phyloP scores from a whole-genome alignment of 495 filamentous ascomycete species.

The Polyplosphaeria fusca region DNA sequence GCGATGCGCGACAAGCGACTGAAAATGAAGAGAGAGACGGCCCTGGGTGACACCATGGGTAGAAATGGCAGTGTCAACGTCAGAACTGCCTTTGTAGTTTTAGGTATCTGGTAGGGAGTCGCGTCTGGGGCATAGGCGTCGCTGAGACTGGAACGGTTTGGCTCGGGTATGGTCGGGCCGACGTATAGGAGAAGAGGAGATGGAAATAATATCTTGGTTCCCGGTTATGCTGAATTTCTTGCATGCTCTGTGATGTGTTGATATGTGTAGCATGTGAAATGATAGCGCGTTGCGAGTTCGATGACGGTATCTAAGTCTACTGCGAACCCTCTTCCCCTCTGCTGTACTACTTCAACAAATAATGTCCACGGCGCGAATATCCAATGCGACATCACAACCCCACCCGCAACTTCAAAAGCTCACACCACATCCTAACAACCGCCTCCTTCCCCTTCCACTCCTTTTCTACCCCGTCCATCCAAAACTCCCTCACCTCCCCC shows the following conservation, averaged over 20 bases:
- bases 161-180: background rate
- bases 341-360: no score
- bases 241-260: background rate
- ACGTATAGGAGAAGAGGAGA: background rate
- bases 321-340: no score
- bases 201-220: constrained; percentile 1
- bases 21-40: background rate
- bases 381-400: no score
- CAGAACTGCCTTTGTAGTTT: no score
- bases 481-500: constrained; percentile 16
- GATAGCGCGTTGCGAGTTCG: no score
- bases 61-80: no score
- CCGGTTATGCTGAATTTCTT: background rate
- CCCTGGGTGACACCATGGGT: background rate
- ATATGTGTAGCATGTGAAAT: no score
- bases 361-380: no score
- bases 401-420: constrained; percentile 19
- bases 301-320: no score
- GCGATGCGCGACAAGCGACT: background rate
- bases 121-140: no score
- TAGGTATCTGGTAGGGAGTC: background rate
- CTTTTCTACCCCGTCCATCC: constrained; percentile 1
- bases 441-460: constrained; percentile 5
- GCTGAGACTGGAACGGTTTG: background rate
- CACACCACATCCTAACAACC: constrained; percentile 25